These are phyloP conservation scores for Paraleonurus japonicus DNA, from an alignment of 257 asterid genomes.

Conservation along the genomic window DNA sequence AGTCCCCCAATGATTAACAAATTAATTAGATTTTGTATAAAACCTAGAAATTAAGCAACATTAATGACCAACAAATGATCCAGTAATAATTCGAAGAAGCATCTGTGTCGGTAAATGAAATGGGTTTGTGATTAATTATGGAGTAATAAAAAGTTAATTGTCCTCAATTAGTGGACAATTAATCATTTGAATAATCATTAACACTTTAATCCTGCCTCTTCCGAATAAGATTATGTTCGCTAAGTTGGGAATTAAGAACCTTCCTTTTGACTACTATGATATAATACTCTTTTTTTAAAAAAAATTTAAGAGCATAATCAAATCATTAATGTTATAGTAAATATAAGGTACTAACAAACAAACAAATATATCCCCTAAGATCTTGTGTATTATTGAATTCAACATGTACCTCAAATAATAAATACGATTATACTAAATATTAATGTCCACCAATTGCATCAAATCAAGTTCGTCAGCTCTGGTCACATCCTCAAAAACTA, in stretches of 20 bases:
- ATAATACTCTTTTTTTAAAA: background rate
- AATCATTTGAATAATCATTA: conserved; percentile 29
- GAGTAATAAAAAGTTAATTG: background rate
- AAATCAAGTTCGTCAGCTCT: no score
- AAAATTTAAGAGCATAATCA: no score
- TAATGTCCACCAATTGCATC: no score
- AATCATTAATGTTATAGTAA: no score
- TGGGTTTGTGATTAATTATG: background rate
- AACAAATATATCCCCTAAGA: no score
- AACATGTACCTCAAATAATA: no score
- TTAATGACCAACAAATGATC: conserved; percentile 20
- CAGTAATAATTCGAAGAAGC: conserved; percentile 15
- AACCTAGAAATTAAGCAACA: conserved; percentile 1
- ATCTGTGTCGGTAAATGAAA: background rate
- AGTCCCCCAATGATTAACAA: conserved; percentile 1
- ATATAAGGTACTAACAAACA: no score
- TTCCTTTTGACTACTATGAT: background rate
- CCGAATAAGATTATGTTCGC: conserved; percentile 21
- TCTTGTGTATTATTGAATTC: no score
- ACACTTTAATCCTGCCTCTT: conserved; percentile 25
- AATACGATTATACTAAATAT: no score
- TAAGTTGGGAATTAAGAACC: conserved; percentile 1
- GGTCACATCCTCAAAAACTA: no score
- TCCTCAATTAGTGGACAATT: conserved; percentile 28
- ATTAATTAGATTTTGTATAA: background rate